phyloP scores from a whole-genome alignment of 2,329 filamentous ascomycete genomes.

The Phyllosticta paracitricarpa region DNA sequence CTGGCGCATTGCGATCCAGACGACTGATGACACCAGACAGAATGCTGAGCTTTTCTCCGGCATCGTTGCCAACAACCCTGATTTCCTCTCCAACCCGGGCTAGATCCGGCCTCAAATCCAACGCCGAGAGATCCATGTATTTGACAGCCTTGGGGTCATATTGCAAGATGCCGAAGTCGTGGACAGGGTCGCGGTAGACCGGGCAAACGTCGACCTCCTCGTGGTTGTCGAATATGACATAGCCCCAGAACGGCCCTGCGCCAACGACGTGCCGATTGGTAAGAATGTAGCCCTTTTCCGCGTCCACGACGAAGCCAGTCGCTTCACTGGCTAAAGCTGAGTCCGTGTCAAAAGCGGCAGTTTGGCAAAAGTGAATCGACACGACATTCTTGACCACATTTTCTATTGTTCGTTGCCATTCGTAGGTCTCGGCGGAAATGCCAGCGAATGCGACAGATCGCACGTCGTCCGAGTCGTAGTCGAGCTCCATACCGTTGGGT shows the following conservation, averaged over 20 bases:
- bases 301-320: constrained; percentile 95
- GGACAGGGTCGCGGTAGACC: constrained; percentile 94
- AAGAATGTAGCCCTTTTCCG: constrained; percentile 64
- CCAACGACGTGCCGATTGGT: constrained; percentile 74
- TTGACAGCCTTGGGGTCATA: constrained; percentile 95
- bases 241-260: constrained; percentile 93
- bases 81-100: constrained; percentile 87
- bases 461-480: constrained; percentile 37
- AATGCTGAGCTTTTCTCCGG: constrained; percentile 96
- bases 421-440: constrained; percentile 55
- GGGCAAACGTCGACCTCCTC: constrained; percentile 92
- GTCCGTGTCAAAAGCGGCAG: constrained; percentile 97
- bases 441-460: constrained; percentile 26
- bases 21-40: constrained; percentile 94
- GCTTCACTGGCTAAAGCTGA: constrained; percentile 87
- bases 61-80: constrained; percentile 94
- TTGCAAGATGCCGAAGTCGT: constrained; percentile 94
- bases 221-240: constrained; percentile 97
- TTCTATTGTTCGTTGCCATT: constrained; percentile 95
- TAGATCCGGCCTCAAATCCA: constrained; percentile 73
- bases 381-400: constrained; percentile 91
- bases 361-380: constrained; percentile 98
- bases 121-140: constrained; percentile 81
- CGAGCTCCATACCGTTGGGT: constrained; percentile 29
- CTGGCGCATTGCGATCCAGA: constrained; percentile 89